Percentiles rank a stretch among this genome's conserved stretches.
Conservation (phyloP, 192 early-diverging fungal species). For the Gonapodya sp. region DNA sequence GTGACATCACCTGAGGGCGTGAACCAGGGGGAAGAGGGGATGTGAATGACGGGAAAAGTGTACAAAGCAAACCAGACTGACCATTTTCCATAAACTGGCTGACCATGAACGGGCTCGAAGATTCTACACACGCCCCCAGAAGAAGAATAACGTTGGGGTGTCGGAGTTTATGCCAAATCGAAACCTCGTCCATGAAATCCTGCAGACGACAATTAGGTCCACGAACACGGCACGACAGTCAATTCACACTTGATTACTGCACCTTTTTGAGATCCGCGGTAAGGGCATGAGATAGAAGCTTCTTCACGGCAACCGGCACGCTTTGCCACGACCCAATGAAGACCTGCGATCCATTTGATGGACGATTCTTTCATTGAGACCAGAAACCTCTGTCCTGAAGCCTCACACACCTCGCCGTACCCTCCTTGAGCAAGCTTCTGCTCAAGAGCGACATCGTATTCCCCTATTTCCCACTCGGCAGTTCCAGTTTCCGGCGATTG, state of each 20-base stretch:
- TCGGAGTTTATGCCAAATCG: slow-evolving; percentile 22
- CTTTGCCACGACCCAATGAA: not conserved
- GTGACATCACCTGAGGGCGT: not conserved
- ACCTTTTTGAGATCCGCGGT: not conserved
- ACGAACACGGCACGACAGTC: not conserved
- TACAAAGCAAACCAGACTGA: too few relatives aligned
- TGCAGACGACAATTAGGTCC: not conserved
- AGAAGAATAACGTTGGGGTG: slow-evolving; percentile 31
- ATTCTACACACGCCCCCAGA: slow-evolving; percentile 26
- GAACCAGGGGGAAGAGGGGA: too few relatives aligned
- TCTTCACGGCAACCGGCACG: not conserved
- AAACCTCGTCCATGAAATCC: not conserved
- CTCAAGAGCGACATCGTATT: not conserved
- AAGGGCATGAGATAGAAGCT: not conserved
- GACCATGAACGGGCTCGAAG: slow-evolving; percentile 31
- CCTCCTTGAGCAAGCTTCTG: not conserved
- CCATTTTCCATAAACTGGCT: slow-evolving; percentile 26
- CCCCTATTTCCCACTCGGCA: not conserved
- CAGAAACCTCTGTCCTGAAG: not conserved
- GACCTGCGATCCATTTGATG: too few relatives aligned
- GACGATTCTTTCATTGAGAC: slow-evolving; percentile 4
- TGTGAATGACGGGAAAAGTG: too few relatives aligned
- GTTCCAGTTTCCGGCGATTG: too few relatives aligned
- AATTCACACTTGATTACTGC: not conserved
- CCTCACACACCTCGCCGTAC: not conserved